These are phyloP conservation scores for Nicotiana noctiflora DNA, from an alignment of 257 asterid genomes.

Conservation along the genomic window DNA sequence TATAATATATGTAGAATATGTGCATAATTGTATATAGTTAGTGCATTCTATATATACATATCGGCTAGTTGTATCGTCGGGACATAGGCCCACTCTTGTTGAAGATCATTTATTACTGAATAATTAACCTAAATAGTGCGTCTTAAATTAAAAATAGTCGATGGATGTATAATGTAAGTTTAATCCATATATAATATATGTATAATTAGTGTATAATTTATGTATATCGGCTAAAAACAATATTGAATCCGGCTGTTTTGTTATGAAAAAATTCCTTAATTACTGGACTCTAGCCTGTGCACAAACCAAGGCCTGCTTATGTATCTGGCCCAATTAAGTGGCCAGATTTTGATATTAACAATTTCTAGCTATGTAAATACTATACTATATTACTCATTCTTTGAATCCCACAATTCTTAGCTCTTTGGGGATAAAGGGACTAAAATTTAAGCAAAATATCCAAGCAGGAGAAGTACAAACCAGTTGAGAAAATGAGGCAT, in stretches of 20 bases:
- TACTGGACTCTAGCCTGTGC: background rate
- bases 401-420: too few species aligned
- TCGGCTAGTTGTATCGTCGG: background rate
- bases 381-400: too few species aligned
- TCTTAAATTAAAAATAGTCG: too few species aligned
- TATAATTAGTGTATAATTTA: too few species aligned
- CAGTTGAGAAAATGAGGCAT: background rate
- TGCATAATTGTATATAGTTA: too few species aligned
- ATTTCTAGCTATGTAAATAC: background rate
- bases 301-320: background rate
- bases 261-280: background rate
- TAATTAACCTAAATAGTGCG: too few species aligned
- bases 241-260: too few species aligned
- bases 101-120: background rate
- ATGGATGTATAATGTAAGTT: too few species aligned
- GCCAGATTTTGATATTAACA: background rate
- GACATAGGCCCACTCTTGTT: background rate
- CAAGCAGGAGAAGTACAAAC: background rate
- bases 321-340: background rate
- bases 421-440: background rate
- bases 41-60: too few species aligned
- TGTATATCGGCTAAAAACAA: too few species aligned
- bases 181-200: too few species aligned
- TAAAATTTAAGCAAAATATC: background rate
- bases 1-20: too few species aligned